A percentile compares a stretch with the other conserved stretches of the same genome.
Evolutionary conservation across 2,329 filamentous ascomycete species (phyloP).

Genomic region (Aschersonia sp.): DNA sequence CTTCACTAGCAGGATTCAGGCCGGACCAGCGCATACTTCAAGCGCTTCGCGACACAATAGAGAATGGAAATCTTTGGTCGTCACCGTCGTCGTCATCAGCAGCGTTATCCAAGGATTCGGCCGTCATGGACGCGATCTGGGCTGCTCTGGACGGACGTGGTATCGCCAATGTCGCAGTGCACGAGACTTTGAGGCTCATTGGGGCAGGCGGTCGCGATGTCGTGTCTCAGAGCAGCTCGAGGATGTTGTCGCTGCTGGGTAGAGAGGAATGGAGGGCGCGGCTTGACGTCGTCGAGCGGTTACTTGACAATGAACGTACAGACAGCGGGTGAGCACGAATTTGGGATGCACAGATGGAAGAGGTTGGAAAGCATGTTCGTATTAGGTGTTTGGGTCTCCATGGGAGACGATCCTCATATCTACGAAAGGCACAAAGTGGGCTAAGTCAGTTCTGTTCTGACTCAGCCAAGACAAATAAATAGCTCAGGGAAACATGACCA

Average conservation of each 20-base stretch:
- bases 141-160: conserved; percentile 5
- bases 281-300: conserved; percentile 8
- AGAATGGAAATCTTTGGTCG: conserved; percentile 5
- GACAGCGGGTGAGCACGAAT: too few relatives aligned
- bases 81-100: not conserved
- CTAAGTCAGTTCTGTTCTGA: not conserved
- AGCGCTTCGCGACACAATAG: conserved; percentile 12
- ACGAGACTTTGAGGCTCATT: conserved; percentile 16
- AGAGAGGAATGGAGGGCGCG: conserved; percentile 19
- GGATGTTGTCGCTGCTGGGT: conserved; percentile 19
- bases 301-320: not conserved
- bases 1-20: conserved; percentile 9
- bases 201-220: conserved; percentile 15
- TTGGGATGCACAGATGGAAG: too few relatives aligned
- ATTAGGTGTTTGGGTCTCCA: not conserved
- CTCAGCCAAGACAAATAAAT: not conserved
- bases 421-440: not conserved
- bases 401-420: not conserved
- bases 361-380: not conserved
- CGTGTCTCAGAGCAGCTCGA: conserved; percentile 13
- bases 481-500: too few relatives aligned
- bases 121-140: conserved; percentile 8
- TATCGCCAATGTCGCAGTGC: conserved; percentile 8
- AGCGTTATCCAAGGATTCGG: not conserved
- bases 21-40: conserved; percentile 9